These are phyloP conservation scores for Sporothrix inflata DNA, from an alignment of 2,329 filamentous ascomycete species.

Conservation along the genomic window DNA sequence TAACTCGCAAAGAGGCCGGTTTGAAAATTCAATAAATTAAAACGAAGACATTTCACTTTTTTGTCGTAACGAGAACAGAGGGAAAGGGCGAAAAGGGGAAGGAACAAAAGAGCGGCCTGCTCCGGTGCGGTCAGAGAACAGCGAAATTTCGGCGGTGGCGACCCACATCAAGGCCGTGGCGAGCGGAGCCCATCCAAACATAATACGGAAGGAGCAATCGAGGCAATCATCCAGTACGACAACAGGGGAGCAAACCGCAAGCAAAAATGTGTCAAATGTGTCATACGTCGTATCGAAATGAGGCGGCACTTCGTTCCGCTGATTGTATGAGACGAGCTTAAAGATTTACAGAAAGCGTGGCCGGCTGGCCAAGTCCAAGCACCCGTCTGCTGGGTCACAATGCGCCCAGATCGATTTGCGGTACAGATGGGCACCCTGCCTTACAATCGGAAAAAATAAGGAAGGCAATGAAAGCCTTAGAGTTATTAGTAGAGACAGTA, in stretches of 20 bases:
- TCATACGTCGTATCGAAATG: background rate
- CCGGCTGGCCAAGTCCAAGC: conserved; percentile 1
- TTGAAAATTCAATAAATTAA: background rate
- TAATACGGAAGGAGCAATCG: conserved; percentile 14
- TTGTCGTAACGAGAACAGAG: no score
- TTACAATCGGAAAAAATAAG: no score
- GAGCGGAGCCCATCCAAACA: background rate
- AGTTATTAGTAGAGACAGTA: no score
- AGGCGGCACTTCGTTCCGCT: background rate
- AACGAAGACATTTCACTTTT: no score
- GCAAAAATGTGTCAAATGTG: background rate
- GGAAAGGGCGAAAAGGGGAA: no score
- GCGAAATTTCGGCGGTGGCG: conserved; percentile 16
- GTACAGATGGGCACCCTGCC: no score
- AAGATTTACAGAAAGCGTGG: background rate
- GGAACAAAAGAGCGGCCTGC: background rate
- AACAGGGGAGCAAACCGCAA: background rate
- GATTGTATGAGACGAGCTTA: background rate
- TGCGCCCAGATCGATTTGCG: background rate
- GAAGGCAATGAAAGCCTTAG: background rate
- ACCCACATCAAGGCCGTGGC: conserved; percentile 23
- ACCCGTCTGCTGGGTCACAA: conserved; percentile 11
- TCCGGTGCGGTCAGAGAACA: background rate
- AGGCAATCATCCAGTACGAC: background rate
- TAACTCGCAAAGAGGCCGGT: background rate